A percentile compares a stretch with the other conserved stretches of the same genome.
phyloP scores from a whole-genome alignment of 495 filamentous ascomycete genomes.

The Annulohypoxylon nitens region DNA sequence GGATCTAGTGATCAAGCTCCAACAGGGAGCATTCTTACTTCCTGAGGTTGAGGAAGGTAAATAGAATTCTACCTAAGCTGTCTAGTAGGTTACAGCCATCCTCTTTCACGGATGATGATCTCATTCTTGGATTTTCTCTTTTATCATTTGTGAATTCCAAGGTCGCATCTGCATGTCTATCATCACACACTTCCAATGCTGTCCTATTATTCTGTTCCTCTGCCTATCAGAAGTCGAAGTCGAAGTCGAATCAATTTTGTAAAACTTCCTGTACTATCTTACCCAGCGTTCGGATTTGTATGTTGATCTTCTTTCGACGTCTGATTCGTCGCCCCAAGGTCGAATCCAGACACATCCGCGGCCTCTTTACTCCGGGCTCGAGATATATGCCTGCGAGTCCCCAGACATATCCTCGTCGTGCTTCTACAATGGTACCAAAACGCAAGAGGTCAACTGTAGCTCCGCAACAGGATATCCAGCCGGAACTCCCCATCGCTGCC shows the following conservation, averaged over 20 bases:
- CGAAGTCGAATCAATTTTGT: conserved; percentile 5
- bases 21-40: not conserved
- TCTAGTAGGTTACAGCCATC: conserved; percentile 10
- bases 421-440: conserved; percentile 33
- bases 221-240: conserved; percentile 3
- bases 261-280: conserved; percentile 8
- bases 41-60: not conserved
- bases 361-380: conserved; percentile 12
- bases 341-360: conserved; percentile 19
- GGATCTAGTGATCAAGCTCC: conserved; percentile 7
- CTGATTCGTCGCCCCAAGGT: conserved; percentile 33
- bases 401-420: not conserved
- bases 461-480: not conserved
- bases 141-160: conserved; percentile 20
- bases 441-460: conserved; percentile 38
- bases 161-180: not conserved
- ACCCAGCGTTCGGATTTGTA: conserved; percentile 24
- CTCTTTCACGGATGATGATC: conserved; percentile 36
- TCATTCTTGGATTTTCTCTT: conserved; percentile 25
- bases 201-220: not conserved
- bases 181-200: not conserved
- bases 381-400: conserved; percentile 27
- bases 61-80: not conserved
- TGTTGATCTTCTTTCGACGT: conserved; percentile 30
- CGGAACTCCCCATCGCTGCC: not conserved